Evolutionary conservation across 768 basidiomycete genomes (phyloP), one percentile per base, ranked within the genome.

Genomic region (Pleurotus cornucopiae): DNA sequence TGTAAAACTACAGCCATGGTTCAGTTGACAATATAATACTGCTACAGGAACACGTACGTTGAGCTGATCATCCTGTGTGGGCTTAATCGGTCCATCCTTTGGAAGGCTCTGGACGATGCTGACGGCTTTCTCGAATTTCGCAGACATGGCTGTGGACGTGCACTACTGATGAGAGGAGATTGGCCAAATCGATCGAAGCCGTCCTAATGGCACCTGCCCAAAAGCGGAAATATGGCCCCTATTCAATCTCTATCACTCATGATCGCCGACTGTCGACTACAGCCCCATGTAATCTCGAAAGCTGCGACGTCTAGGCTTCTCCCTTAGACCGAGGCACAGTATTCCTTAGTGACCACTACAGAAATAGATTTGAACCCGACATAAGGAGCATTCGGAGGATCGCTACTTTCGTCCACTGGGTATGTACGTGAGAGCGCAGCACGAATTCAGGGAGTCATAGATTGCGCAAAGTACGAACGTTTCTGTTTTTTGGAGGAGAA

Each of bases 1-100:
- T 80, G 79, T 98, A 99, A 79, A 97, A 97, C 95, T 98, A 57
- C 58, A 25, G 30, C 30, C 30, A 34, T 11, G 7, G 30, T 34
- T 34, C 30, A 34, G 30, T 34, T 7, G 30, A 11, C 30, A 34
- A 34, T 11, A 9, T 34, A 7, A 11, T 34, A 34, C 30, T 34
- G 6, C 7, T 34, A 7, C 30, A 34, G 11, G 3, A 34, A n/a
- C 37, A 75, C 89, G 68, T 70, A 94, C 95, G 63, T 73, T 76
- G 62, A 98, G 89, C 76, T 91, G 81, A 56, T 91, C 87, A 9
- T 87, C 86, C 60, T 80, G 72, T 14, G 73, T 60, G 16, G 91
- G 91, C 76, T 91, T 74, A 69, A 94, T 79, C 16, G 88, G 84
- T 2, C 94, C 93, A 26, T 87, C 86, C 73, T 88, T 83, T 53